Conservation (phyloP, 352 stramenopile genomes). For the Globisporangium camurandrum region DNA sequence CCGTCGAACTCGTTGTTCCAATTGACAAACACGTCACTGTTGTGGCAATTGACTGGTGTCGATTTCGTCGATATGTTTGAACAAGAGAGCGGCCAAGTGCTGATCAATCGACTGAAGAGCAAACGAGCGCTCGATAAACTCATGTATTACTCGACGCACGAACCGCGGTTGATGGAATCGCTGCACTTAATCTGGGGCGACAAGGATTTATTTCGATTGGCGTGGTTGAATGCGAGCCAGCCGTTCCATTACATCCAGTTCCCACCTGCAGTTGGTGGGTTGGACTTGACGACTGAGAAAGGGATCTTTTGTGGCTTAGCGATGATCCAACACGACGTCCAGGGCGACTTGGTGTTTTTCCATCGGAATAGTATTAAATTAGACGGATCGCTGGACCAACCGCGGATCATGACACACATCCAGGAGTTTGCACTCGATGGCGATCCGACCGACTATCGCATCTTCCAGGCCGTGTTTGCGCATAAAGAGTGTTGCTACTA, state of each 20-base stretch:
- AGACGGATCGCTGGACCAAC: slow-evolving; percentile 54
- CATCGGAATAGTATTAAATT: slow-evolving; percentile 85
- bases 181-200: slow-evolving; percentile 82
- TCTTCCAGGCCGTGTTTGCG: slow-evolving; percentile 75
- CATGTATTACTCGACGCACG: slow-evolving; percentile 80
- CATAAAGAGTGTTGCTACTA: slow-evolving; percentile 86
- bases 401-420: slow-evolving; percentile 75
- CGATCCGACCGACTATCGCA: slow-evolving; percentile 66
- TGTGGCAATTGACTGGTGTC: slow-evolving; percentile 75
- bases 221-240: slow-evolving; percentile 71
- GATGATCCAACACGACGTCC: slow-evolving; percentile 84
- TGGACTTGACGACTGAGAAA: slow-evolving; percentile 57
- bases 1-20: slow-evolving; percentile 78
- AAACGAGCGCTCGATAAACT: slow-evolving; percentile 75
- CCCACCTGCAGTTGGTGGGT: slow-evolving; percentile 62
- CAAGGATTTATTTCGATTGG: slow-evolving; percentile 81
- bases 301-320: slow-evolving; percentile 75
- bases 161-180: slow-evolving; percentile 57
- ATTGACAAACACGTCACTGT: slow-evolving; percentile 55
- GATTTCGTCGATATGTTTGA: slow-evolving; percentile 78
- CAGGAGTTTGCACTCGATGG: slow-evolving; percentile 70
- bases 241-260: slow-evolving; percentile 75
- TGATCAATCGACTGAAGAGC: slow-evolving; percentile 74
- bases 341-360: slow-evolving; percentile 81
- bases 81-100: slow-evolving; percentile 80